A percentile compares a stretch with the other conserved stretches of the same genome.
phyloP scores from a whole-genome alignment of 2,329 filamentous ascomycete species.

The Talaromyces sp. region DNA sequence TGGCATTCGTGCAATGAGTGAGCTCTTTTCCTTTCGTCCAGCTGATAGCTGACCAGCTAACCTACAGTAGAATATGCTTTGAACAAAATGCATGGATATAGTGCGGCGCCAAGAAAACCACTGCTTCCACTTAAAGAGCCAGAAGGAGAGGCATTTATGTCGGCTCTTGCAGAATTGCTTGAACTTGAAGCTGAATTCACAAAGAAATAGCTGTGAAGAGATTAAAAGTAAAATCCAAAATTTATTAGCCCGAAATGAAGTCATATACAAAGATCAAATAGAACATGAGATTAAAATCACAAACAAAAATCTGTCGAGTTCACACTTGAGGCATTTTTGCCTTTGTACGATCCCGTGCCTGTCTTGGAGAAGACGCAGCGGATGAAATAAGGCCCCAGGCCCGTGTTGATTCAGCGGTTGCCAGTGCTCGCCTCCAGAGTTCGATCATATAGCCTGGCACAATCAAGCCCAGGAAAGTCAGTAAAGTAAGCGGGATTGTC shows the following conservation, averaged over 20 bases:
- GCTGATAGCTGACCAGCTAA: background rate
- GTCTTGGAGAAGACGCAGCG: background rate
- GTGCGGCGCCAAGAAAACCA: conserved; percentile 14
- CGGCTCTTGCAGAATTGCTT: conserved; percentile 12
- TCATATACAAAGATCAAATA: background rate
- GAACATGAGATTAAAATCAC: background rate
- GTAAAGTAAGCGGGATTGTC: conserved; percentile 8
- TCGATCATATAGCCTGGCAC: background rate
- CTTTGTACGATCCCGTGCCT: background rate
- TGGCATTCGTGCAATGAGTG: conserved; percentile 19
- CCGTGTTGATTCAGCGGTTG: background rate
- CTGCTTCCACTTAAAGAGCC: conserved; percentile 13
- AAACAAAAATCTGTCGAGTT: background rate
- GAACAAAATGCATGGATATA: conserved; percentile 17
- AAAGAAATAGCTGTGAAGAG: background rate
- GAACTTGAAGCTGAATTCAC: conserved; percentile 11
- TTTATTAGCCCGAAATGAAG: background rate
- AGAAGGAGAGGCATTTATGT: conserved; percentile 16
- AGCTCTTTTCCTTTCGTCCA: conserved; percentile 2
- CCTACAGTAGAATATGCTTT: conserved; percentile 16
- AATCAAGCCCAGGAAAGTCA: conserved; percentile 3
- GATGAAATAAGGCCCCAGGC: background rate
- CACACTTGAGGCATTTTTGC: background rate
- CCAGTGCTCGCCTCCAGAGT: background rate
- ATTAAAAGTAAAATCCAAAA: background rate